Base-by-base conservation (phyloP, 257 asterid species). In the Euphrasia confusa region DNA sequence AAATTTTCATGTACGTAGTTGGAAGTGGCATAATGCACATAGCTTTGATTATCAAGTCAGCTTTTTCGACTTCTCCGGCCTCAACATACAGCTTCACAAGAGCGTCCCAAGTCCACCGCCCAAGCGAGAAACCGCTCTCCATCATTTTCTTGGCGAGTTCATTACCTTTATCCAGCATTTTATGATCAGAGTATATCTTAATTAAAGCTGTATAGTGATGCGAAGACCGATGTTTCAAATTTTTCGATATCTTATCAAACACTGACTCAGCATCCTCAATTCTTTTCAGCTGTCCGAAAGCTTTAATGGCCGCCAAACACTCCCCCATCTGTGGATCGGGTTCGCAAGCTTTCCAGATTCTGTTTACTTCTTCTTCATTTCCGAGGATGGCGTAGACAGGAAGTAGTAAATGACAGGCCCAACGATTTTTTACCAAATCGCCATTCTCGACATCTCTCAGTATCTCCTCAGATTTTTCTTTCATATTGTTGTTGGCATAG, bases 51-150 rank as follows among this genome's bases (percentile, higher is more conserved):
- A 86, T 70, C 1, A 86, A 62, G 58, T 80, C 89, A 0, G 97
- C 98, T 18, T 78, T 81, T 64, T 77, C 95, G 54, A 89, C 79
- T 74, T 84, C 96, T 24, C 98, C 97, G 5, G 81, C 81, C 32
- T 76, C 80, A 32, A 76, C 68, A 62, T 84, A 83, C 10, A 91
- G 93, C 74, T 65, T 86, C 73, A 86, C 83, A 2, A 89, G 66
- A 13, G 96, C 87, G 64, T 88, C 92, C 94, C 94, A 88, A 58
- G 77, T 71, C 53, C 60, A 6, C 0, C 81, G 77, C 56, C 80
- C 86, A 5, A 74, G 49, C 13, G 0, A 14, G 74, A 76, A 54
- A 9, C 81, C 81, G 24, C 64, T 69, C 14, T 77, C 86, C 13
- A 71, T 72, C 95, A 88, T 84, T 63, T 67, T 79, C 60, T 62